A percentile compares a stretch with the other conserved stretches of the same genome.
Evolutionary conservation across 805 yeast genomes (phyloP).

Genomic region (Naumovozyma baii): DNA sequence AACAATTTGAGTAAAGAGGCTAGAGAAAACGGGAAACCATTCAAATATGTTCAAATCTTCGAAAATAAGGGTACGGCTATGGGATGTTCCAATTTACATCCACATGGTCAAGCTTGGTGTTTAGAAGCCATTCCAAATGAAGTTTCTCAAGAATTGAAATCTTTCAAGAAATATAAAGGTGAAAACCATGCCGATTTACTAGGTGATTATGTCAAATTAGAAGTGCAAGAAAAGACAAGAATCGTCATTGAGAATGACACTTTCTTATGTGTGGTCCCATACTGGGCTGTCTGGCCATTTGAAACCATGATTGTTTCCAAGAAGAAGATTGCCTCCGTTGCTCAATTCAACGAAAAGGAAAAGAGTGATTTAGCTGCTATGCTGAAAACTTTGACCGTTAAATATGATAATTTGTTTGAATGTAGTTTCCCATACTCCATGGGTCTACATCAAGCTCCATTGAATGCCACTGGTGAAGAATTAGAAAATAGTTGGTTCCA

Average conservation of each 20-base stretch:
- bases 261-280: constrained; percentile 62
- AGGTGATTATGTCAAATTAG: constrained; percentile 53
- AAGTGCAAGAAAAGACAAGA: constrained; percentile 41
- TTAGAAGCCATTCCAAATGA: constrained; percentile 56
- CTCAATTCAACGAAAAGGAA: constrained; percentile 39
- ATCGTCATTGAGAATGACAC: constrained; percentile 51
- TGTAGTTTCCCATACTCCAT: constrained; percentile 70
- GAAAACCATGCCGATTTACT: constrained; percentile 41
- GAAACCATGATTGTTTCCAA: constrained; percentile 59
- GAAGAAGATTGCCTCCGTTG: constrained; percentile 41
- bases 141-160: constrained; percentile 46
- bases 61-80: constrained; percentile 72
- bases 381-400: constrained; percentile 44
- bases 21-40: constrained; percentile 34
- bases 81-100: constrained; percentile 80
- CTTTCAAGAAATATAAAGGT: constrained; percentile 40
- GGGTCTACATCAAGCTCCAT: constrained; percentile 74
- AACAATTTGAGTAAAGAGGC: constrained; percentile 34
- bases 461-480: constrained; percentile 37
- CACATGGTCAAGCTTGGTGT: constrained; percentile 80
- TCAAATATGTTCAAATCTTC: constrained; percentile 56
- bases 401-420: constrained; percentile 61
- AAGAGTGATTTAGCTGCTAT: constrained; percentile 47
- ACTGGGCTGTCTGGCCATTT: constrained; percentile 80
- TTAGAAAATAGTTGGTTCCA: constrained; percentile 48